Evolutionary conservation across 2,329 filamentous ascomycete species (phyloP).

Genomic region (Elsinoe australis): DNA sequence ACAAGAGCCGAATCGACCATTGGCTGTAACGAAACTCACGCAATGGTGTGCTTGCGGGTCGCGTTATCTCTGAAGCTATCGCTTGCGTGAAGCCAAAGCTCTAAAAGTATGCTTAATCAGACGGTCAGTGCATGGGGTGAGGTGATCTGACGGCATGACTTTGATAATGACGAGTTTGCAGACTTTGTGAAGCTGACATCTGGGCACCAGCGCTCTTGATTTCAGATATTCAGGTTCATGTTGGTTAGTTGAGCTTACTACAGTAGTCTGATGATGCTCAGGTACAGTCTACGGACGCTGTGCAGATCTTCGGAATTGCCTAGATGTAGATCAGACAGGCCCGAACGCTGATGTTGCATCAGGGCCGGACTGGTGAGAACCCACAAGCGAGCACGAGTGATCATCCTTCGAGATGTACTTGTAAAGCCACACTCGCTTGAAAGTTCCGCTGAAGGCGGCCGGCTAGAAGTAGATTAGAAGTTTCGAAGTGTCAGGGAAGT

Average conservation of each 20-base stretch:
- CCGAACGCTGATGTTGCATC: no score
- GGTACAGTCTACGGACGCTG: slow-evolving; percentile 5
- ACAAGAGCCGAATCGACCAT: slow-evolving; percentile 7
- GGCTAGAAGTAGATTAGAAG: slow-evolving; percentile 12
- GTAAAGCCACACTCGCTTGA: slow-evolving; percentile 3
- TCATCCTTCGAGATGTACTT: no score
- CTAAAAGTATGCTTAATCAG: slow-evolving; percentile 5
- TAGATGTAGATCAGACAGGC: slow-evolving; percentile 12
- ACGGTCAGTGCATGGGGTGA: not conserved
- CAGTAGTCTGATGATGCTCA: no score
- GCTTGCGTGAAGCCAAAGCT: slow-evolving; percentile 10
- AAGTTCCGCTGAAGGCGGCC: not conserved
- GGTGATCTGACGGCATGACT: not conserved
- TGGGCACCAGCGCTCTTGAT: no score
- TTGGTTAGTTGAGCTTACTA: no score
- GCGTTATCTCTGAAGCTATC: not conserved
- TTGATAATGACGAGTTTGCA: not conserved
- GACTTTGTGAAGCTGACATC: not conserved
- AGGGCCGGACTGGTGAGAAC: no score
- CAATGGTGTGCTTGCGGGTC: slow-evolving; percentile 1
- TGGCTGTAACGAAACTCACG: not conserved
- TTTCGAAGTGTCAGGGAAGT: slow-evolving; percentile 9
- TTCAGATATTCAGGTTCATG: no score
- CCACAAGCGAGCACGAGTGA: no score
- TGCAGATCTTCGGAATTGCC: slow-evolving; percentile 8